These are phyloP conservation scores for Alternaria arbusti DNA, from an alignment of 2,329 filamentous ascomycete species.

Conservation along the genomic window DNA sequence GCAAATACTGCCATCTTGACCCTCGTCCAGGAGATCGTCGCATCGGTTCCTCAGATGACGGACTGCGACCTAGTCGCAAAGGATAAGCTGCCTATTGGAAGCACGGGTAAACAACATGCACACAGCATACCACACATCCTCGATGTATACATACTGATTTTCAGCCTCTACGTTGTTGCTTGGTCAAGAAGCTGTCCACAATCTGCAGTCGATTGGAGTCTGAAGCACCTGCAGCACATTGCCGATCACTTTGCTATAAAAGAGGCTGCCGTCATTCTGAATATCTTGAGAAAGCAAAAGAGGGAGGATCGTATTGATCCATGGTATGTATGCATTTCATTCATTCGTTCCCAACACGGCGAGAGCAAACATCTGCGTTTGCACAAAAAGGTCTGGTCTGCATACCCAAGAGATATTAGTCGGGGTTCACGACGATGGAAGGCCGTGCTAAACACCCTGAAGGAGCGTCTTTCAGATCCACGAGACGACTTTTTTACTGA, in stretches of 20 bases:
- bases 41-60: constrained; percentile 41
- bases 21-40: constrained; percentile 40
- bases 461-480: not conserved
- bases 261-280: constrained; percentile 16
- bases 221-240: constrained; percentile 16
- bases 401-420: not conserved
- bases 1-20: constrained; percentile 25
- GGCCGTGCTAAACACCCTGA: not conserved
- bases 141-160: constrained; percentile 26
- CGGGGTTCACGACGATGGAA: not conserved
- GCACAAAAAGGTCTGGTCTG: not conserved
- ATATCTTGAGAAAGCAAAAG: constrained; percentile 7
- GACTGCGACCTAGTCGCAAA: constrained; percentile 27
- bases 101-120: constrained; percentile 1
- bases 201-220: constrained; percentile 1
- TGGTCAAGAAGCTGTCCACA: constrained; percentile 14
- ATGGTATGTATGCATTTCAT: constrained; percentile 9
- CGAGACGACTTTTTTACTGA: not conserved
- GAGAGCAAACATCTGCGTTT: not conserved
- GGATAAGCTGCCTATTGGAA: constrained; percentile 18
- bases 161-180: constrained; percentile 20
- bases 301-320: not conserved
- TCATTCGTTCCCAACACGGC: not conserved
- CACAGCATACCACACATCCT: constrained; percentile 23
- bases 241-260: constrained; percentile 25